Percentiles rank a stretch among this genome's conserved stretches.
Conservation (phyloP, 2,329 filamentous ascomycete species). For the Phyllosticta paracitricarpa region DNA sequence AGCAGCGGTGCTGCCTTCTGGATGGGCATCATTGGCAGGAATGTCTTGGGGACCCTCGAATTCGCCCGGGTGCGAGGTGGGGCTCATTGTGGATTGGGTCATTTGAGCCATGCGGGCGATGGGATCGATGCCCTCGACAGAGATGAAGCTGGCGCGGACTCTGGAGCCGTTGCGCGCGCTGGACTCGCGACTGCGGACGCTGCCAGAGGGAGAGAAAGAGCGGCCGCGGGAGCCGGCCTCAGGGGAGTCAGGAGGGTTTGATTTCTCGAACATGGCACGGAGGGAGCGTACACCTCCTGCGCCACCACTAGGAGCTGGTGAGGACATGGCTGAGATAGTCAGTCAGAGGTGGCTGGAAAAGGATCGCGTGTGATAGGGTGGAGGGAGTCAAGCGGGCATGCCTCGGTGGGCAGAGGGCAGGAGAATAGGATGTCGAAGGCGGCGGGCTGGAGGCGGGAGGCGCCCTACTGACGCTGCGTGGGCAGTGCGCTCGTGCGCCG, state of each 20-base stretch:
- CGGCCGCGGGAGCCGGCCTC: slow-evolving; percentile 35
- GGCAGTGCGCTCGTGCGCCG: slow-evolving; percentile 7
- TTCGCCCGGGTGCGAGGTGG: neutral
- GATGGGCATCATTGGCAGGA: neutral
- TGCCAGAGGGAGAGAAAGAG: slow-evolving; percentile 27
- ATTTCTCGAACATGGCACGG: slow-evolving; percentile 40
- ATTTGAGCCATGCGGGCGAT: slow-evolving; percentile 13
- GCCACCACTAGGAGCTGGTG: slow-evolving; percentile 21
- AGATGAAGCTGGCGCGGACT: slow-evolving; percentile 39
- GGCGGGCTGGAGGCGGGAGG: neutral
- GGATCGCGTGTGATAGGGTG: neutral
- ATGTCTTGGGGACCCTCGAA: neutral
- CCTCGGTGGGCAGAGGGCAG: neutral
- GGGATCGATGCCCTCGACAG: slow-evolving; percentile 27
- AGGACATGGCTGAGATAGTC: slow-evolving; percentile 35
- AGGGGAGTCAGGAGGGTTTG: slow-evolving; percentile 15
- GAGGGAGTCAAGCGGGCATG: slow-evolving; percentile 2
- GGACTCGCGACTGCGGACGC: slow-evolving; percentile 16
- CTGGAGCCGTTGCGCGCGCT: slow-evolving; percentile 31
- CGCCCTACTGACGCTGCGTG: neutral
- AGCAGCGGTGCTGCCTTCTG: slow-evolving; percentile 14
- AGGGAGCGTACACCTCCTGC: slow-evolving; percentile 38
- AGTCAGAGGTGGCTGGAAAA: neutral
- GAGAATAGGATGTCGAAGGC: slow-evolving; percentile 1
- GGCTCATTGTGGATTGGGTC: neutral